These are phyloP conservation scores for Arthroderma sp. DNA, from an alignment of 2,329 filamentous ascomycete species.

Conservation along the genomic window DNA sequence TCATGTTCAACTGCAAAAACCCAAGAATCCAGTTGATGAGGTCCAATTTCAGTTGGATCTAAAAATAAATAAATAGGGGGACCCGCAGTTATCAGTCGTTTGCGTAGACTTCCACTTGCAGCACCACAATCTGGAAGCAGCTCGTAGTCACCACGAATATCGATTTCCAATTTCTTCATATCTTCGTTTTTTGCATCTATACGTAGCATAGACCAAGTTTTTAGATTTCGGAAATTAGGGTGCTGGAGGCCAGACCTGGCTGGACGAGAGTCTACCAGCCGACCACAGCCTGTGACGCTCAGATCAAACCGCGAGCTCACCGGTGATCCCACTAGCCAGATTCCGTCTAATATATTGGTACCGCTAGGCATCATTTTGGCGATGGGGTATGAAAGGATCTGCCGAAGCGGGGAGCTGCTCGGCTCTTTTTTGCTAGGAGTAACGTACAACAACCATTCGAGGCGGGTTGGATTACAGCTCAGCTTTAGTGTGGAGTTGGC, in stretches of 20 bases:
- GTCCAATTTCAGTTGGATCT: constrained; percentile 41
- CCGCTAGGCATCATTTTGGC: constrained; percentile 34
- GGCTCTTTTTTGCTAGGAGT: constrained; percentile 30
- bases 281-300: constrained; percentile 26
- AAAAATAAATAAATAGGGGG: constrained; percentile 45
- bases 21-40: constrained; percentile 40
- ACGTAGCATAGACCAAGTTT: constrained; percentile 34
- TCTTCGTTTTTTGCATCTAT: constrained; percentile 27
- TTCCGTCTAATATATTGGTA: constrained; percentile 25
- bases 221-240: constrained; percentile 28
- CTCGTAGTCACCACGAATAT: constrained; percentile 42
- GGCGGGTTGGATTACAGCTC: constrained; percentile 19
- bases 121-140: constrained; percentile 47
- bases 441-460: constrained; percentile 40
- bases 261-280: constrained; percentile 28
- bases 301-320: constrained; percentile 26
- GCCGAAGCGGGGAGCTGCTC: constrained; percentile 30
- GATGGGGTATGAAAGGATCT: constrained; percentile 36
- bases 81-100: constrained; percentile 20
- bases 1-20: constrained; percentile 44
- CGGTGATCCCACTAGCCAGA: constrained; percentile 37
- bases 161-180: constrained; percentile 21
- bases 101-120: constrained; percentile 44
- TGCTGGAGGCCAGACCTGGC: constrained; percentile 30
- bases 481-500: constrained; percentile 31